Evolutionary conservation across 495 filamentous ascomycete genomes (phyloP).

Genomic region (Penicillium diatomitis): DNA sequence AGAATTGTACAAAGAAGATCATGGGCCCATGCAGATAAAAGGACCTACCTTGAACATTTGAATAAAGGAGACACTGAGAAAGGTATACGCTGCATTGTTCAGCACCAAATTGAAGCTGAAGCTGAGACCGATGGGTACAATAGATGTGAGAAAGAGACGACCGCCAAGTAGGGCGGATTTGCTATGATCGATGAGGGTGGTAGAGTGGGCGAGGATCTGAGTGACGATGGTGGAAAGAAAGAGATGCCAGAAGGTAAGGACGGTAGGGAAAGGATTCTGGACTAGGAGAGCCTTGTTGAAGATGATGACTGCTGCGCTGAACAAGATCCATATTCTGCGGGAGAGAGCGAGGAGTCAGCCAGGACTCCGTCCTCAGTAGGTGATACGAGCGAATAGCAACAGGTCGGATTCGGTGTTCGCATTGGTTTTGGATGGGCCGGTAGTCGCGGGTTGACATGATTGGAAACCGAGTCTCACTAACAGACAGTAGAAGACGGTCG

Average conservation of each 20-base stretch:
- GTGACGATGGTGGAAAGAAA: neutral
- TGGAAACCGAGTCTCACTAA: neutral
- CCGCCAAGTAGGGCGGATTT: neutral
- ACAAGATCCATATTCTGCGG: neutral
- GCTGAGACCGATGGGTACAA: neutral
- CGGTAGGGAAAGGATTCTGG: neutral
- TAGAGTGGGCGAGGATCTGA: neutral
- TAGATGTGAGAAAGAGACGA: neutral
- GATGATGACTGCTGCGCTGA: neutral
- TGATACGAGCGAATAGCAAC: neutral
- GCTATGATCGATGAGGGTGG: neutral
- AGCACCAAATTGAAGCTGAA: neutral
- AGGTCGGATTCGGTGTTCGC: neutral
- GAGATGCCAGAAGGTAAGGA: neutral
- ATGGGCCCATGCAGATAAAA: too few relatives aligned
- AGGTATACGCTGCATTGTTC: constrained; percentile 1
- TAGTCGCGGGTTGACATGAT: too few relatives aligned
- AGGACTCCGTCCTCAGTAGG: neutral
- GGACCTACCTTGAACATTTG: neutral
- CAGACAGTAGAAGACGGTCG: neutral
- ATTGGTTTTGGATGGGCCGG: too few relatives aligned
- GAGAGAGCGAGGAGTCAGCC: too few relatives aligned
- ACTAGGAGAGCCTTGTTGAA: neutral
- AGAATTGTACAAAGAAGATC: neutral
- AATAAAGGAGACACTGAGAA: neutral